A percentile compares a stretch with the other conserved stretches of the same genome.
Evolutionary conservation across 129 eudicot genomes (phyloP).

Genomic region (Tanacetum coccineum): DNA sequence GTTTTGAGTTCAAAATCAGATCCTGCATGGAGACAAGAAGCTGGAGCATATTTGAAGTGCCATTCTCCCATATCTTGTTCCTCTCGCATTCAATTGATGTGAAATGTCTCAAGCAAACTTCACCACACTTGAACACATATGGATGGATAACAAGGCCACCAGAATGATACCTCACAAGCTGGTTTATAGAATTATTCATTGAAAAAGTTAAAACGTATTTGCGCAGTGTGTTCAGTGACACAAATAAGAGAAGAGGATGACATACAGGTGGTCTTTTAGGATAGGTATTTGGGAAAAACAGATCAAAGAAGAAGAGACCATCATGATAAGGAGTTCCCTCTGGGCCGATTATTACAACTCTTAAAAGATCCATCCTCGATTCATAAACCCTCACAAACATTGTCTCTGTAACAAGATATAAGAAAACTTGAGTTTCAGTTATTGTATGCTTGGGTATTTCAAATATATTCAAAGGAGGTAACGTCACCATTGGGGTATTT

Average conservation of each 20-base stretch:
- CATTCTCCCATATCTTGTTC: slow-evolving; percentile 50
- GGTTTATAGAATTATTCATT: slow-evolving; percentile 6
- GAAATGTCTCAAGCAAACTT: slow-evolving; percentile 67
- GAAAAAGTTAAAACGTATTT: neutral
- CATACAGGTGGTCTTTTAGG: slow-evolving; percentile 71
- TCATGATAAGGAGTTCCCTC: slow-evolving; percentile 93
- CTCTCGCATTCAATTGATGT: slow-evolving; percentile 33
- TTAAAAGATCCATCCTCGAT: slow-evolving; percentile 73
- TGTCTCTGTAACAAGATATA: slow-evolving; percentile 32
- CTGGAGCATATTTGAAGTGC: slow-evolving; percentile 57
- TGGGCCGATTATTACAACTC: slow-evolving; percentile 75
- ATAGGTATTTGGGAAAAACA: slow-evolving; percentile 47
- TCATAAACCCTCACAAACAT: slow-evolving; percentile 74
- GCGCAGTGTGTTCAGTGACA: neutral
- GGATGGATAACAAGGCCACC: slow-evolving; percentile 65
- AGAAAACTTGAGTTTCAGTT: too few relatives aligned
- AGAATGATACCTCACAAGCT: slow-evolving; percentile 66
- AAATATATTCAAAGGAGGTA: neutral
- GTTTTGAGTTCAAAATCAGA: slow-evolving; percentile 57
- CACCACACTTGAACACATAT: slow-evolving; percentile 43
- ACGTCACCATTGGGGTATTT: too few relatives aligned
- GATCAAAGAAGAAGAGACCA: slow-evolving; percentile 76
- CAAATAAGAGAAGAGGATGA: neutral
- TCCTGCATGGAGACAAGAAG: slow-evolving; percentile 70
- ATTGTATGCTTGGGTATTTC: neutral